Conservation (phyloP, 208 protist species). For the Porcisia hertigi region DNA sequence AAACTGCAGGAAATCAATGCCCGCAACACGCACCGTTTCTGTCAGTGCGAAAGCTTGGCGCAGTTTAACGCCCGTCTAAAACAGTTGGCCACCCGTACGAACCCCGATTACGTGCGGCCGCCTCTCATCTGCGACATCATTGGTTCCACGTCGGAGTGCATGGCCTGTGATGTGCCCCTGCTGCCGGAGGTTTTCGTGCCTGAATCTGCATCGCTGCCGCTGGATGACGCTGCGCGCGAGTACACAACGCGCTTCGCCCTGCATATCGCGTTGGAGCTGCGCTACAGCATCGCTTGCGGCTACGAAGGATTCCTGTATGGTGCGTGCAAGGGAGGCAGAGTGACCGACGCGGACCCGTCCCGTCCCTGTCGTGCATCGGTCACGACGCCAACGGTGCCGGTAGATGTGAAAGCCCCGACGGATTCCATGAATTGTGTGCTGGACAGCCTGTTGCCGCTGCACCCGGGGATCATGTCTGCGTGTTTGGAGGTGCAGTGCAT, state of each 20-base stretch:
- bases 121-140: conserved; percentile 66
- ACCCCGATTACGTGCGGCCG: conserved; percentile 31
- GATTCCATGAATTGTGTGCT: background rate
- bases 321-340: background rate
- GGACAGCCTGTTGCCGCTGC: conserved; percentile 20
- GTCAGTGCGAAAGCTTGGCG: conserved; percentile 34
- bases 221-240: conserved; percentile 25
- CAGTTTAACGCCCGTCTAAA: conserved; percentile 29
- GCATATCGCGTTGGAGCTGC: conserved; percentile 83
- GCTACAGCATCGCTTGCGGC: conserved; percentile 45
- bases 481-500: conserved; percentile 23
- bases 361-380: background rate
- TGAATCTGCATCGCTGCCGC: conserved; percentile 16
- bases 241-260: conserved; percentile 70
- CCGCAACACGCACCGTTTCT: conserved; percentile 36
- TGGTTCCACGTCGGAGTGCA: conserved; percentile 40
- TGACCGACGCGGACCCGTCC: background rate
- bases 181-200: conserved; percentile 63
- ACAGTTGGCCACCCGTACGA: conserved; percentile 48
- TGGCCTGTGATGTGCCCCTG: conserved; percentile 52
- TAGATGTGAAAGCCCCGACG: background rate
- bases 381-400: background rate
- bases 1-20: conserved; percentile 48
- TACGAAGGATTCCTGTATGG: conserved; percentile 48
- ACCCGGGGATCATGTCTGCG: conserved; percentile 11